phyloP scores from a whole-genome alignment of 169 alveolate species.

The Pseudocohnilembus persalinus region DNA sequence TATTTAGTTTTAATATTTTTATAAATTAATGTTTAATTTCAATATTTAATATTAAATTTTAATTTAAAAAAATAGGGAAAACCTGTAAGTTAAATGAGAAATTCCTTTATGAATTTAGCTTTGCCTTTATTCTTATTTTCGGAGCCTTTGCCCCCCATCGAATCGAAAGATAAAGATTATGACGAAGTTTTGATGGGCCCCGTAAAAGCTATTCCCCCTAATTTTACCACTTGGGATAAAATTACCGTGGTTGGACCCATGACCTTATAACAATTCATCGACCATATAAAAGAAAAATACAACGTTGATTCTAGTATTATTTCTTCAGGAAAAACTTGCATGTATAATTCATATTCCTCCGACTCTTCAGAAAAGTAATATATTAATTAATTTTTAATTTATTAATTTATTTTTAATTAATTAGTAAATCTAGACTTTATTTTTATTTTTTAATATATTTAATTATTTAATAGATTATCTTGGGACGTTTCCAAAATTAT shows the following conservation, averaged over 20 bases:
- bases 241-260: slow-evolving; percentile 82
- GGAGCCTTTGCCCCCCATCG: slow-evolving; percentile 75
- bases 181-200: slow-evolving; percentile 96
- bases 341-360: slow-evolving; percentile 87
- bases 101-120: slow-evolving; percentile 95
- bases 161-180: slow-evolving; percentile 85
- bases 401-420: not conserved
- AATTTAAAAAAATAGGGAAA: too few relatives aligned
- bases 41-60: too few relatives aligned
- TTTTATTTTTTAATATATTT: not conserved
- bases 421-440: not conserved
- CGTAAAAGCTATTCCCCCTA: slow-evolving; percentile 94
- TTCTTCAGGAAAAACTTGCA: slow-evolving; percentile 89
- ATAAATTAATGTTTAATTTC: not conserved
- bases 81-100: slow-evolving; percentile 79
- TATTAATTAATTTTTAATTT: not conserved
- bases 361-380: slow-evolving; percentile 36
- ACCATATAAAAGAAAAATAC: slow-evolving; percentile 68
- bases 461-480: slow-evolving; percentile 5
- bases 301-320: slow-evolving; percentile 85
- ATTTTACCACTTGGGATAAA: slow-evolving; percentile 98
- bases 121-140: slow-evolving; percentile 87
- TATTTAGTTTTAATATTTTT: too few relatives aligned
- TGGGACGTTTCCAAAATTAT: slow-evolving; percentile 3
- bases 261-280: slow-evolving; percentile 61